Evolutionary conservation across 2,329 filamentous ascomycete species (phyloP), one percentile per base, ranked within the genome.

Genomic region (Aspergillus sp.): DNA sequence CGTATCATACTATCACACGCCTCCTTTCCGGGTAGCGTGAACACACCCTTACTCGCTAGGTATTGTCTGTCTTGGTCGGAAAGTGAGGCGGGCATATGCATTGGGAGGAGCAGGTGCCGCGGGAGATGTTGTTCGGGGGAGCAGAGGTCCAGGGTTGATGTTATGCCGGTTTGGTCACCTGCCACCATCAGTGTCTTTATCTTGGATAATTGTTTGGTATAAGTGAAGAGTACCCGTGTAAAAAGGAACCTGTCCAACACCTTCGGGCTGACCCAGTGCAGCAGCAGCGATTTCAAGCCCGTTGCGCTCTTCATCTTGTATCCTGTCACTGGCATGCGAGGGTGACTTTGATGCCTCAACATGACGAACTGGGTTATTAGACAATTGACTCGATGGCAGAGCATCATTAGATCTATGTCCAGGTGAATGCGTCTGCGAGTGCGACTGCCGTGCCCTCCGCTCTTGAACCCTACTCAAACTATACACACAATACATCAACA

Each of bases 31-130:
- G 67, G 67, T 4, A 69, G 51, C 19, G 49, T 59, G 49, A 68
- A 69, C 17, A 63, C 63, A 0, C 67, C 68, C 50, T 70, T 70
- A 5, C 48, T 48, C 39, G 57, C 56, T 4, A 70, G 55, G 33
- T 58, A 60, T 5, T 54, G 46, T 20, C 48, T 45, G 15, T 61
- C 59, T 27, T 60, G 50, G 3, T 52, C 47, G 0, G 52, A 49
- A 3, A 62, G 27, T 2, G 48, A 43, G 1, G 38, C 50, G 2
- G 49, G 33, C 19, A 46, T 45, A 12, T 49, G 42, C 22, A 54
- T 46, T 5, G 51, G 51, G 10, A 62, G 52, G 46, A 53, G 54
- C 37, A 54, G 51, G 45, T 59, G 60, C 25, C 49, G 55, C 13
- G 50, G 53, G 15, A 54, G 35, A 32, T 55, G 51, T 45, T 51